A percentile compares a stretch with the other conserved stretches of the same genome.
These are phyloP conservation scores for Pleurotus eryngii DNA, from an alignment of 768 basidiomycete genomes.

Conservation along the genomic window DNA sequence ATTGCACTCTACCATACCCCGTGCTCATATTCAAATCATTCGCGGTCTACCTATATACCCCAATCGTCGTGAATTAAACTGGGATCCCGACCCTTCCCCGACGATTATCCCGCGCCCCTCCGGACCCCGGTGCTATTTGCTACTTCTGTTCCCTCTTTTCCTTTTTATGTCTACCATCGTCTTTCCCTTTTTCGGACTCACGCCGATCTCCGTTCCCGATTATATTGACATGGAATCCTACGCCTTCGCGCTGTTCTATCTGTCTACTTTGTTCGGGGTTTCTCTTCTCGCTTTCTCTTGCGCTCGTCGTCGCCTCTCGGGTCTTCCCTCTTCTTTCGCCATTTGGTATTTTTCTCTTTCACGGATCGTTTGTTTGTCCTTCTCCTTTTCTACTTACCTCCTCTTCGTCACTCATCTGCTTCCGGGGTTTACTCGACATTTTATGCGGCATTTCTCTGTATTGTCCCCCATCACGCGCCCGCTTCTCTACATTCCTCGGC, in stretches of 20 bases:
- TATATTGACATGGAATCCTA: not conserved
- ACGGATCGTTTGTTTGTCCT: constrained; percentile 38
- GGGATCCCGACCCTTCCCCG: constrained; percentile 8
- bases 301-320: constrained; percentile 11
- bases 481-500: not conserved
- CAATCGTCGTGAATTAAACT: not conserved
- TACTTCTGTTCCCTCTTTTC: not conserved
- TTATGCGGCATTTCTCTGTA: not conserved
- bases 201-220: constrained; percentile 4
- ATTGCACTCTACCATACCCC: not conserved
- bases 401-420: constrained; percentile 16
- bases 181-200: not conserved
- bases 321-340: constrained; percentile 7
- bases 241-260: too few relatives aligned
- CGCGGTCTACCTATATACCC: not conserved
- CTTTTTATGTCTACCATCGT: constrained; percentile 1
- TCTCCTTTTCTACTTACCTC: constrained; percentile 16
- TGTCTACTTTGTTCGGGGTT: not conserved
- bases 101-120: constrained; percentile 9
- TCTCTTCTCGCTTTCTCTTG: not conserved
- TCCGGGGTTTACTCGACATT: constrained; percentile 14
- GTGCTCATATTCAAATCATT: not conserved
- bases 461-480: not conserved
- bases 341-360: not conserved
- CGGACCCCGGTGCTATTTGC: not conserved